Evolutionary conservation across 225 moss, liverwort and hornwort genomes (phyloP).

Genomic region (Marchantia polymorpha): DNA sequence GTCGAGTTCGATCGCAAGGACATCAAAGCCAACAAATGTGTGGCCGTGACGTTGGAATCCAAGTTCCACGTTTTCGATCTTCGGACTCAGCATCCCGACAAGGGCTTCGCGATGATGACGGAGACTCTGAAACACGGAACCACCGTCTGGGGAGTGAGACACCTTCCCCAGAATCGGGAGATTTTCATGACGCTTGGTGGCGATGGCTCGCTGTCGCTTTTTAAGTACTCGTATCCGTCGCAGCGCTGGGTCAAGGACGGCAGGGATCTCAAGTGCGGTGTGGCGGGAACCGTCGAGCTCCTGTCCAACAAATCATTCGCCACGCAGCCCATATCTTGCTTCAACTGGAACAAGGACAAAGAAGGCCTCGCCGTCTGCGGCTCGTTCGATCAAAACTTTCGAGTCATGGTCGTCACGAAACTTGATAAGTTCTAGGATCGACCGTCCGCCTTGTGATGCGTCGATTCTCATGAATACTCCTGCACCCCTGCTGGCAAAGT

Average conservation of each 20-base stretch:
- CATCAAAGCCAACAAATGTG: slow-evolving; percentile 90
- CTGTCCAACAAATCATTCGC: slow-evolving; percentile 62
- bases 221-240: slow-evolving; percentile 79
- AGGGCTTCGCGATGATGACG: slow-evolving; percentile 54
- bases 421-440: slow-evolving; percentile 46
- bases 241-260: slow-evolving; percentile 54
- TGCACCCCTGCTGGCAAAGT: too few relatives aligned
- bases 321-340: slow-evolving; percentile 75
- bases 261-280: slow-evolving; percentile 48
- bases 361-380: slow-evolving; percentile 78
- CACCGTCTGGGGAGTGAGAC: slow-evolving; percentile 77
- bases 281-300: slow-evolving; percentile 60
- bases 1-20: slow-evolving; percentile 93
- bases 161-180: slow-evolving; percentile 84
- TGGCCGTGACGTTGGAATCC: slow-evolving; percentile 79
- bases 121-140: slow-evolving; percentile 72
- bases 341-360: slow-evolving; percentile 81
- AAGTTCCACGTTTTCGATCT: slow-evolving; percentile 81
- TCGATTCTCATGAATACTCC: too few relatives aligned
- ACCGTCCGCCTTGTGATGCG: too few relatives aligned
- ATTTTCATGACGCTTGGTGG: slow-evolving; percentile 78
- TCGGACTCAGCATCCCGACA: slow-evolving; percentile 53
- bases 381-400: slow-evolving; percentile 82
- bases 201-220: slow-evolving; percentile 77
- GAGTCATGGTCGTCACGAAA: slow-evolving; percentile 73